phyloP scores from a whole-genome alignment of 371 early-diverging fungal species.

The Batkoa obscura region DNA sequence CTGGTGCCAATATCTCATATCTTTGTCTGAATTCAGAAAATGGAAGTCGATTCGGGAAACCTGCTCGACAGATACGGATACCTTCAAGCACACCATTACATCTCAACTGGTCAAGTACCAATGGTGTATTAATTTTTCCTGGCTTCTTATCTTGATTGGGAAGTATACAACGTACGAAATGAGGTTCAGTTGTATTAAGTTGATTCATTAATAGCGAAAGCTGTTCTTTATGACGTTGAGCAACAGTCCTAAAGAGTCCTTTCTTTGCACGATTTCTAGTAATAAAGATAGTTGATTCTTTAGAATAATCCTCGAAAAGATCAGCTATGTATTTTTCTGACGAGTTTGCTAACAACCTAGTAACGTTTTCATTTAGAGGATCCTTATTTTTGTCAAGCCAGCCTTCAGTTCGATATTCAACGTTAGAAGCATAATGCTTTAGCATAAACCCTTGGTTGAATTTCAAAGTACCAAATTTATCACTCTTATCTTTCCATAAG shows the following conservation, averaged over 20 bases:
- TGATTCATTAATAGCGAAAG: constrained; percentile 76
- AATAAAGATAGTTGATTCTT: constrained; percentile 24
- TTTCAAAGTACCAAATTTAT: constrained; percentile 71
- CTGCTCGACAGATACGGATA: constrained; percentile 95
- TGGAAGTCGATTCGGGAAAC: constrained; percentile 88
- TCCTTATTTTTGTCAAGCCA: constrained; percentile 99
- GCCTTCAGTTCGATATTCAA: constrained; percentile 85
- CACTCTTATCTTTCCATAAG: constrained; percentile 70
- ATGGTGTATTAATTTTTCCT: constrained; percentile 54
- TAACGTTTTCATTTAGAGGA: constrained; percentile 93
- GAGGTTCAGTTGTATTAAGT: constrained; percentile 85
- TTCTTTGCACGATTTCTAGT: constrained; percentile 19
- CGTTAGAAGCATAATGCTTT: constrained; percentile 96
- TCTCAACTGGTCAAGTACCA: constrained; percentile 90
- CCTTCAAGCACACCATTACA: constrained; percentile 99
- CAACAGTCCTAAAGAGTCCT: constrained; percentile 81
- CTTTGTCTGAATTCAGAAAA: constrained; percentile 93
- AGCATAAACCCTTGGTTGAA: constrained; percentile 88
- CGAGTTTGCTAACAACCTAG: constrained; percentile 68
- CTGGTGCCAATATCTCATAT: constrained; percentile 81
- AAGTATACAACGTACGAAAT: constrained; percentile 99
- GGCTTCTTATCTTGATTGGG: constrained; percentile 93
- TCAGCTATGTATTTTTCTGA: constrained; percentile 52
- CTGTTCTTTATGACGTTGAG: constrained; percentile 94
- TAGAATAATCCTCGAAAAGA: constrained; percentile 64